Evolutionary conservation across 345 rosid genomes (phyloP), one percentile per base, ranked within the genome.

Genomic region (Populus simonii): DNA sequence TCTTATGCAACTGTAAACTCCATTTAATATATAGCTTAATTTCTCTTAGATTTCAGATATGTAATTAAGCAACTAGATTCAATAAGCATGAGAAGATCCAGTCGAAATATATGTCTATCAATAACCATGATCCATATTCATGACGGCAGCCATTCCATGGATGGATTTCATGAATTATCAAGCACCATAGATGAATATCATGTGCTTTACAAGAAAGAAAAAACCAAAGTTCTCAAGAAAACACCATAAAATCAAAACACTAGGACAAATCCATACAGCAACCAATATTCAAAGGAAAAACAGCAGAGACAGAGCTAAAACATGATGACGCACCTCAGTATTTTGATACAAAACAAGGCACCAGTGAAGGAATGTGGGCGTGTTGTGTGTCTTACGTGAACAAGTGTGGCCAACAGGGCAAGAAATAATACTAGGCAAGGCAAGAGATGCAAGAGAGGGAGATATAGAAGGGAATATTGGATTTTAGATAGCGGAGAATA

Each of bases 371-470:
- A 70, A 18, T 23, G 29, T 15, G 20, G 20, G 10, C 3, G 7
- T 18, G 59, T 53, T 53, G 59, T 18, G 59, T 53, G n/a, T 53
- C 59, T 53, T 18, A 61, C 76, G 74, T 59, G 74, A n/a, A 69
- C 49, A 20, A 61, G n/a, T 53, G 38, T 16, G 68, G 66, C 35
- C 63, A 75, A 41, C 31, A 38, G 78, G 80, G 78, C 79, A 80
- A 73, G 84, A 77, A 43, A 53, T 39, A 41, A 78, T 17, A 55
- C 53, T 27, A 27, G 35, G 22, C 35, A 70, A 81, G 79, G 38
- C 59, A 35, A 8, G 71, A 35, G 29, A 27, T 6, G 31, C 3
- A 16, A 49, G 49, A 47, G 59, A 69, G 43, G 25, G 18, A 53
- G 67, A 73, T 31, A 39, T 25, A 65, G 74, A 75, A 51, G 43